Base-by-base conservation (phyloP, 2,329 filamentous ascomycete genomes). In the Blastomyces gilchristii region DNA sequence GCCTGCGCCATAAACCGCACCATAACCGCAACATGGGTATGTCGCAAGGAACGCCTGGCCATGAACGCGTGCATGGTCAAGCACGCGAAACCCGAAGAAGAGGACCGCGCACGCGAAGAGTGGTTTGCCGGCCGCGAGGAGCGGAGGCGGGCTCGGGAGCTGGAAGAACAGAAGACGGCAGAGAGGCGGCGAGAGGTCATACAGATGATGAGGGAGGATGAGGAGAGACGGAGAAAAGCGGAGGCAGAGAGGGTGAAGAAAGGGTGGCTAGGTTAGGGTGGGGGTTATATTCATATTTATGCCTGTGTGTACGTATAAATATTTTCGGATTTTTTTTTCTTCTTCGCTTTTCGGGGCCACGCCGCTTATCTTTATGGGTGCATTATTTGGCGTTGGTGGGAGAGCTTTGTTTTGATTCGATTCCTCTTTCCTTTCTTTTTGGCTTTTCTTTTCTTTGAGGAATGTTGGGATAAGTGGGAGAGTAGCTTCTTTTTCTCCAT, bases 51-150 rank as follows among this genome's bases (percentile, higher is more conserved):
- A n/a, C n/a, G n/a, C n/a, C n/a, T n/a, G n/a, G n/a, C n/a, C n/a
- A n/a, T n/a, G n/a, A n/a, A n/a, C n/a, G n/a, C n/a, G n/a, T n/a
- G n/a, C n/a, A n/a, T n/a, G n/a, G n/a, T n/a, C n/a, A n/a, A n/a
- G n/a, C n/a, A n/a, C n/a, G n/a, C n/a, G n/a, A n/a, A n/a, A n/a
- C n/a, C n/a, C n/a, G n/a, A n/a, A n/a, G n/a, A n/a, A n/a, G n/a
- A n/a, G n/a, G n/a, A n/a, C n/a, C n/a, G n/a, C n/a, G 94, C 94
- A 67, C 82, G 94, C 61, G 89, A 91, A 75, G 91, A 97, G 74
- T 99, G 94, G 94, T 97, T 97, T 75, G 85, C 86, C 60, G 82
- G 84, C 67, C 83, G 90, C 60, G 81, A 90, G 69, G 85, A 91
- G 77, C 82, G 92, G 63, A 83, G 86, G 69, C 79, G 79, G 63